Base-by-base conservation (phyloP, 1,284 basidiomycete species). In the Cutaneotrichosporon mucoides region DNA sequence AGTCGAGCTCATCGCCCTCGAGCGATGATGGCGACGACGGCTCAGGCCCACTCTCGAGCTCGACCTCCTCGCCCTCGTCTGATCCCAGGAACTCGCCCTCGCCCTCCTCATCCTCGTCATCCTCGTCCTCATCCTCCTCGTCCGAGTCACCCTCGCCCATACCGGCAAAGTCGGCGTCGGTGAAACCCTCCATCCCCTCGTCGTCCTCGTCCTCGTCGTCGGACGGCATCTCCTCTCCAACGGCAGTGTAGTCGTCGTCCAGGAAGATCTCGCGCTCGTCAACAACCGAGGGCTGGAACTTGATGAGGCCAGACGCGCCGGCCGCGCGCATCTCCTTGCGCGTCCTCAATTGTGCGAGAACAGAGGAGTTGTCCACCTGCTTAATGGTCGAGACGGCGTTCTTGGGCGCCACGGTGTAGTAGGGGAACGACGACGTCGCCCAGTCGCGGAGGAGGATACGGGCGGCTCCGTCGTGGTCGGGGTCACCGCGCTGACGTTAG, bases 401-500 rank as follows among this genome's bases (percentile, higher is more conserved):
- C 0, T 79, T 70, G 4, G 85, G 83, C 2, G 87, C 85, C 16
- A 82, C 75, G 6, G 88, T 87, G 79, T 89, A 95, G 70, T 89
- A 88, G 12, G 86, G 84, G 70, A 98, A 84, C 64, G 84, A 86
- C 54, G 88, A 89, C 5, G 82, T 83, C 63, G 84, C 87, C 94
- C 94, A 99, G 79, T 98, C 94, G 34, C 90, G 86, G 46, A 98
- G 82, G 44, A 98, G 82, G 55, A 88, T 83, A 33, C 90, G 87
- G 8, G 90, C 88, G 2, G 93, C 90, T 24, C 85, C 86, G 10
- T 85, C 83, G 57, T 92, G 78, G 76, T 98, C 93, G 47, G 85
- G 82, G 53, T 90, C 91, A 66, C 85, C 87, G 85, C 90, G 75
- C 61, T 55, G 10, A 13, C 13, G 49, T 51, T n/a, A 51, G 49